phyloP scores from a whole-genome alignment of 306 rosid species.

The Hippophae tibetana region DNA sequence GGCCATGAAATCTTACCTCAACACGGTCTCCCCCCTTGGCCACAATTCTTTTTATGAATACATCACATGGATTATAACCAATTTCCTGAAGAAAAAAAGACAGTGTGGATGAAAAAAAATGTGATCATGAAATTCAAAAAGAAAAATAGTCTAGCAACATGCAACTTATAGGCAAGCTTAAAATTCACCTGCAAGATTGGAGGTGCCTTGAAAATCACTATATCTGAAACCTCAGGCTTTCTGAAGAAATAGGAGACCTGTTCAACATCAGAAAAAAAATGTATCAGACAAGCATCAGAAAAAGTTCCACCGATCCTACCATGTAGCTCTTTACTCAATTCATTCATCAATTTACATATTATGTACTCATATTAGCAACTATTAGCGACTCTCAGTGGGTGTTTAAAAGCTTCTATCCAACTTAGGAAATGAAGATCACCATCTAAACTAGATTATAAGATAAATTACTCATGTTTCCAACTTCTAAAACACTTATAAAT shows the following conservation, averaged over 20 bases:
- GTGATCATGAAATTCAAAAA: slow-evolving; percentile 5
- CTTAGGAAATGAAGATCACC: too few relatives aligned
- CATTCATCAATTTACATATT: too few relatives aligned
- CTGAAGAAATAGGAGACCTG: slow-evolving; percentile 85
- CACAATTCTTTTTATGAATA: slow-evolving; percentile 78
- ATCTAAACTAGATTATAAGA: too few relatives aligned
- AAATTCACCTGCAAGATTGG: slow-evolving; percentile 54
- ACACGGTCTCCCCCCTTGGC: slow-evolving; percentile 89
- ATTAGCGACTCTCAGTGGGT: too few relatives aligned
- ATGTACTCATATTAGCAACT: too few relatives aligned
- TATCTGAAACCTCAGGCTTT: slow-evolving; percentile 84
- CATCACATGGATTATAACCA: slow-evolving; percentile 60
- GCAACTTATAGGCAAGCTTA: background rate
- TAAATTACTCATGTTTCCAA: too few relatives aligned
- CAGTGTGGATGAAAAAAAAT: background rate
- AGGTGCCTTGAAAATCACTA: slow-evolving; percentile 86
- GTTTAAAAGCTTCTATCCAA: too few relatives aligned
- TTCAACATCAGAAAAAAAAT: background rate
- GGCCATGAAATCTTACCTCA: slow-evolving; percentile 38
- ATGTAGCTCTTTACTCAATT: too few relatives aligned
- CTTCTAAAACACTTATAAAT: too few relatives aligned
- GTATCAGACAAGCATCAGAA: too few relatives aligned
- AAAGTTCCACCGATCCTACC: too few relatives aligned
- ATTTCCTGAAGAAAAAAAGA: slow-evolving; percentile 33
- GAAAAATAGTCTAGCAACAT: slow-evolving; percentile 1